Base-by-base conservation (phyloP, 768 basidiomycete genomes). In the Rhodotorula paludigena region DNA sequence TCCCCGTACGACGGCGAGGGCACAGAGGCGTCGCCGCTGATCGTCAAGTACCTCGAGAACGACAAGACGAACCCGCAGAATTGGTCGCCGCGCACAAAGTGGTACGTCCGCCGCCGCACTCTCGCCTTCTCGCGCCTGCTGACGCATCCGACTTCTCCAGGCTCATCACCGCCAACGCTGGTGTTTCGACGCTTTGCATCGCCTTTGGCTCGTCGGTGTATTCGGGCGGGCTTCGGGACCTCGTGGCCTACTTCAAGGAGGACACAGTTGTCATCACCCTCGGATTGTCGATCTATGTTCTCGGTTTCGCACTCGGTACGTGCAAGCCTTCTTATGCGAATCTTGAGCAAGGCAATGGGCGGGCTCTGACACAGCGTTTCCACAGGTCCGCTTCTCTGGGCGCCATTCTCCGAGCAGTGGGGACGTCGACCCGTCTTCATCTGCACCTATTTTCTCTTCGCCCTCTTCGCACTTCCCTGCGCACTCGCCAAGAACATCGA, bases 1-100 rank as follows among this genome's bases (percentile, higher is more conserved):
- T 12, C 15, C 4, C 60, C 60, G 0, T 64, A 64, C 52, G 57
- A 60, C 11, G 68, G 68, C 8, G 39, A 63, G 30, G 68, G 68
- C 5, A 64, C 68, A 2, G 54, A 49, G 28, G 62, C 14, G 8
- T 44, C 39, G 52, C 78, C 78, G 1, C 77, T 71, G 48, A 70
- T 81, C 70, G 83, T 85, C 14, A 78, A 75, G 16, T 86, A 84
- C 84, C 83, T 84, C 72, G 84, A 83, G 0, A 74, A 83, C 72
- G 85, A 86, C 74, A 15, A 41, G n/a, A 71, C 70, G 32, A 86
- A 86, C 69, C 85, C 85, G 14, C 82, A 84, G 73, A 85, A 84
- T 70, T 85, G 83, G 82, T 76, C 79, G 2, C 73, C 66, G 5
- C 32, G 63, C 16, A 78, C 79, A 59, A 74, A 72, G 44, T 74